Evolutionary conservation across 306 rosid species (phyloP), one percentile per base, ranked within the genome.

Genomic region (Castanea crenata): DNA sequence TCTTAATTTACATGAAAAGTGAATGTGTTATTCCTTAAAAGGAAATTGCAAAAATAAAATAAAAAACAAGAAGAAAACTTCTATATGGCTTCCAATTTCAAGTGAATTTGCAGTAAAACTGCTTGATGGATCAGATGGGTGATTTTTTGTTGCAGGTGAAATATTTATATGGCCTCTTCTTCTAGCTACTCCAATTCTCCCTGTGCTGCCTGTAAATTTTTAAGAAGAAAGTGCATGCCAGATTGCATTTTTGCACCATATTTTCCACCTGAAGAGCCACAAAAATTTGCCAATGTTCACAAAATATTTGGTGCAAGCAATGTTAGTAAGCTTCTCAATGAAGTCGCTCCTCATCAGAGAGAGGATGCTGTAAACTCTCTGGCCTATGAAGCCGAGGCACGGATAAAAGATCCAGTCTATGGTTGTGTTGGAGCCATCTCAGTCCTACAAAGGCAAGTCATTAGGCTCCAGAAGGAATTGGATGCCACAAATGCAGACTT

Each of bases 251-350:
- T 92, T 32, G 97, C 97, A 0, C 93, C 97, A 7, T 94, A 92
- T 78, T 94, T 94, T 56, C 97, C 98, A 9, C 91, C 97, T 10
- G 96, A 92, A 69, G 97, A 92, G 88, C 96, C 97, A 1, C 93
- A 90, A 15, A 94, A 94, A 67, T 94, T 94, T 61, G 91, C 90
- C 1, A 92, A 89, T 25, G 98, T 94, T 18, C 98, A 94, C 89
- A 94, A 92, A 76, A 92, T 92, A 38, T 94, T 94, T 73, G 98
- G 98, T 3, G 98, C 98, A 8, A 94, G 97, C 87, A 94, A 94
- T 21, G 98, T 94, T 2, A 87, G 93, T 59, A 94, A 94, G 78
- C 87, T 94, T 11, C 90, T 94, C 6, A 88, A 94, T 2, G 98
- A 94, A 71, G 94, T 94, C 6, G 86, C 23, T 14, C 97, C 98